These are phyloP conservation scores for Chrysoporthe deuterocubensis DNA, from an alignment of 2,329 filamentous ascomycete species.

Conservation along the genomic window DNA sequence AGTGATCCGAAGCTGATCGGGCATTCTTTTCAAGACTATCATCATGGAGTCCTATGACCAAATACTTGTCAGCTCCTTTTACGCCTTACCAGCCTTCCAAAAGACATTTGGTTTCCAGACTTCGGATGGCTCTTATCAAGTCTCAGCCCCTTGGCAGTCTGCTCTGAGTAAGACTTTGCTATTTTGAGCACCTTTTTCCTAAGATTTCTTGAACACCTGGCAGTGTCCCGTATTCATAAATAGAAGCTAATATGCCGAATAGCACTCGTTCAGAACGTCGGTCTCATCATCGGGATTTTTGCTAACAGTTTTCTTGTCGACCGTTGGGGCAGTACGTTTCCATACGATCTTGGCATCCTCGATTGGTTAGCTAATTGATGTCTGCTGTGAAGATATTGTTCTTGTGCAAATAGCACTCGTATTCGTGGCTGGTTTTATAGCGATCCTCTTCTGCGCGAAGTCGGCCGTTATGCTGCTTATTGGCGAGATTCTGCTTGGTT, in stretches of 20 bases:
- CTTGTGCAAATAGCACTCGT: conserved; percentile 12
- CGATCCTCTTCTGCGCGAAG: conserved; percentile 10
- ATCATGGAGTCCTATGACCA: conserved; percentile 40
- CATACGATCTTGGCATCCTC: not conserved
- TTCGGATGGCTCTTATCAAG: conserved; percentile 37
- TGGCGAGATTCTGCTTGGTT: conserved; percentile 11
- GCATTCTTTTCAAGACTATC: conserved; percentile 39
- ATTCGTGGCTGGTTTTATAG: conserved; percentile 3
- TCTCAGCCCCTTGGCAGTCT: conserved; percentile 24
- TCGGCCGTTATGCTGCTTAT: conserved; percentile 11
- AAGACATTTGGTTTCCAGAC: conserved; percentile 35
- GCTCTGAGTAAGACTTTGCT: conserved; percentile 3
- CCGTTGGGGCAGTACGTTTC: conserved; percentile 10
- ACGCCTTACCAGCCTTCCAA: conserved; percentile 37
- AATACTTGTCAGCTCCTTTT: conserved; percentile 40
- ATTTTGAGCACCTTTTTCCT: not conserved
- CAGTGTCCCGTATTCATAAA: not conserved
- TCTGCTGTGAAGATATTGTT: conserved; percentile 5
- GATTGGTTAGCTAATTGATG: not conserved
- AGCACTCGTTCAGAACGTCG: conserved; percentile 18
- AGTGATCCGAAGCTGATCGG: not conserved
- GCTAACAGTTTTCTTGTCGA: conserved; percentile 12
- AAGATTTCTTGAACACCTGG: not conserved
- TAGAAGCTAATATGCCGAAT: not conserved
- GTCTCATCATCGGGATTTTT: conserved; percentile 15